phyloP scores from a whole-genome alignment of 345 rosid species.

The Salix koriyanagi region DNA sequence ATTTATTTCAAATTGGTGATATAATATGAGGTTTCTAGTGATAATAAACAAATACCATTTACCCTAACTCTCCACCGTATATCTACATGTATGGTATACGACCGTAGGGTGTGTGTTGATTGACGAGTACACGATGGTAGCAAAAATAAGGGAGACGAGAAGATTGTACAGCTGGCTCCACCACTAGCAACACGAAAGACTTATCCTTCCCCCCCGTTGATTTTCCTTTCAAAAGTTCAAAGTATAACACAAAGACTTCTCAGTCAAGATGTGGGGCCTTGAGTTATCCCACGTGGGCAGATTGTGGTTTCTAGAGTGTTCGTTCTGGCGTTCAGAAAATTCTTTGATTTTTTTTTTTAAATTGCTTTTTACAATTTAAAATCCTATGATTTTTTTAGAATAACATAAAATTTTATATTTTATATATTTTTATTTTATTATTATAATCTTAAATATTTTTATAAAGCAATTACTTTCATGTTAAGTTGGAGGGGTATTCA shows the following conservation, averaged over 20 bases:
- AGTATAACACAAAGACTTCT: not conserved
- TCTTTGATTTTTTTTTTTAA: too few species aligned
- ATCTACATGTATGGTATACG: not conserved
- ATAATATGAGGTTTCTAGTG: not conserved
- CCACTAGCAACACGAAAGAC: not conserved
- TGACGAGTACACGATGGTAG: not conserved
- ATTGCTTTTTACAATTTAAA: too few species aligned
- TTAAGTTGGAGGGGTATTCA: too few species aligned
- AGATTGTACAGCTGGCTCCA: conserved; percentile 29
- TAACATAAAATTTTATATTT: too few species aligned
- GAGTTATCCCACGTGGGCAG: conserved; percentile 15
- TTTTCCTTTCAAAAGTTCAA: not conserved
- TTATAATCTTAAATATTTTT: too few species aligned
- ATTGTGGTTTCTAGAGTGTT: too few species aligned
- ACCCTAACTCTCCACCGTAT: not conserved
- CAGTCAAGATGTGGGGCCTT: conserved; percentile 17
- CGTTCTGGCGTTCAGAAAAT: too few species aligned
- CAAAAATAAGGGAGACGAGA: not conserved
- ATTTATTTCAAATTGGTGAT: not conserved
- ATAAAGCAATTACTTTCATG: too few species aligned
- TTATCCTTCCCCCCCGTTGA: conserved; percentile 10
- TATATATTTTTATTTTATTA: too few species aligned
- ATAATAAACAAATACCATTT: not conserved
- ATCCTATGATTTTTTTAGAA: too few species aligned
- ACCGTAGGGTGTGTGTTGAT: not conserved